Base-by-base conservation (phyloP, 2,329 filamentous ascomycete species). In the Pseudocercospora fijiensis region DNA sequence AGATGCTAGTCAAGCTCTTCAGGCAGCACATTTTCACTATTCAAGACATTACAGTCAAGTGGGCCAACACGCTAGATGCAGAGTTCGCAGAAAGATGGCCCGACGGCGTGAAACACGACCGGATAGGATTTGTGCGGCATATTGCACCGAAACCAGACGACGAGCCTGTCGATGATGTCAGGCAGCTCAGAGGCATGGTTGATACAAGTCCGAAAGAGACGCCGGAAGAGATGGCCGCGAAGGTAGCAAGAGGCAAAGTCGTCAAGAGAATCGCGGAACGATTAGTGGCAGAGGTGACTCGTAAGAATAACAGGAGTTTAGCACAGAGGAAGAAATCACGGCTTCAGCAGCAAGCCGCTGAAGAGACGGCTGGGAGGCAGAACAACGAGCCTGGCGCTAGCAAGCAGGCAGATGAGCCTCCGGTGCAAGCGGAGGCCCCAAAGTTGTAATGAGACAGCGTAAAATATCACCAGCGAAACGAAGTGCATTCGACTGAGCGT, bases 61-160 rank as follows among this genome's bases (percentile, higher is more conserved):
- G 76, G 76, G 66, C 70, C n/a, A 73, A 78, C 65, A 61, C 72
- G 1, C 64, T 76, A n/a, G 76, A 78, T 64, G 72, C 74, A n/a
- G 75, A 78, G 53, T 77, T 69, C 61, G 76, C 76, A 7, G 67
- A 70, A 27, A 58, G 57, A 16, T 78, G 76, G 76, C 76, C 76
- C 2, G 56, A 61, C 7, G 65, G 57, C 2, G 72, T 78, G 16
- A 27, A 65, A 26, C 76, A 78, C 59, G 67, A 69, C 43, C 65
- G 60, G 9, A 72, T 76, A 67, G 74, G 73, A 58, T 63, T 72
- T 57, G 51, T 65, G 13, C 66, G 72, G 26, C 67, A 74, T 52
- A 70, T 65, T 30, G 59, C 60, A 3, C 65, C 65, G 1, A 41
- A 30, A 30, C 59, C 62, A 33, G 45, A 56, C 30, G 26, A 43